Evolutionary conservation across 768 basidiomycete genomes (phyloP), one percentile per base, ranked within the genome.

Genomic region (Auricularia sp.): DNA sequence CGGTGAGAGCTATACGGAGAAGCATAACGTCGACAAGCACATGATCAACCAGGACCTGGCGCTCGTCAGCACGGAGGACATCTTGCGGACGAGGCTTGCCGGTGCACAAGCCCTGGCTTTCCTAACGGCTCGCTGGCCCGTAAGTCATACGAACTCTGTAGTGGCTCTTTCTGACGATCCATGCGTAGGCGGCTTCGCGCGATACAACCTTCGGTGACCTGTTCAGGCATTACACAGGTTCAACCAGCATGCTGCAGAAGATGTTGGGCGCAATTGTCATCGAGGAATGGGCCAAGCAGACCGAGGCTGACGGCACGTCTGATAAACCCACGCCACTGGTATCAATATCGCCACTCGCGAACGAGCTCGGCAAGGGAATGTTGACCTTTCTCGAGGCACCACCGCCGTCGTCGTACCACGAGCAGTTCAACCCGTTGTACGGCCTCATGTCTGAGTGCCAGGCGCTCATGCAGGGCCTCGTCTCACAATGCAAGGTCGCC

Each of bases 21-120:
- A 86, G 58, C 92, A 98, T 72, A 94, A 97, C 69, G 92, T 98
- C 36, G 97, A 99, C 78, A 98, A 93, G 79, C 90, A 89, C 65
- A 93, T 98, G 87, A 79, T 98, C 29, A 80, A 83, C 3, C 95
- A 98, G 71, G 97, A 99, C 72, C 77, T 93, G 53, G 86, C 91
- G 0, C 79, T 99, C 43, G 82, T 98, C 36, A 79, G 87, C 5
- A 75, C 82, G 29, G 93, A 97, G 70, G 76, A 85, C 3, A 84
- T 93, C 43, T 72, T 95, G 64, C 85, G 89, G 67, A 92, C 91
- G 18, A 81, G 95, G 29, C 75, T 98, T 4, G 85, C 88, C 6
- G 83, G 87, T 3, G 88, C 92, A 1, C 85, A 82, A 1, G 91
- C 93, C 2, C 74, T 98, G 34, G 90, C 93, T 3, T 78, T 82